Evolutionary conservation across 495 filamentous ascomycete genomes (phyloP), one percentile per base, ranked within the genome.

Genomic region (Collariella sp.): DNA sequence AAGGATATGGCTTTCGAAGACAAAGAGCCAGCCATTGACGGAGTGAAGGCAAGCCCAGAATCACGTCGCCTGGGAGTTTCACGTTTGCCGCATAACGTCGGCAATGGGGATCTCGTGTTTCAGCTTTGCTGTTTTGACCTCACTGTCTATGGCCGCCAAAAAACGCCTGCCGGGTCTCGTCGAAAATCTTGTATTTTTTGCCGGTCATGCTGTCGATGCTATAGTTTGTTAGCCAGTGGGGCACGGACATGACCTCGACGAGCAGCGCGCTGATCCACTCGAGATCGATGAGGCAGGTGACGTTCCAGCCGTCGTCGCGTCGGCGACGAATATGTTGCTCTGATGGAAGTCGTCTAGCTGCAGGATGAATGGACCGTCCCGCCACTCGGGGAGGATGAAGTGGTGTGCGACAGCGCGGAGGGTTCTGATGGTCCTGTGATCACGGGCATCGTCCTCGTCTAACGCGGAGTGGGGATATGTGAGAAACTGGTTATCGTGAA

Each of bases 311-410:
- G 18, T 65, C 50, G 41, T 74, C 70, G n/a, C n/a, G n/a, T n/a
- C n/a, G n/a, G n/a, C n/a, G 38, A 72, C 67, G 33, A 72, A 64
- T n/a, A 72, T 66, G 36, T 72, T 74, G 39, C 62, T 59, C 7
- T 29, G 24, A 42, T 62, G 51, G 31, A 67, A 22, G 43, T 67
- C 62, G 51, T 55, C 60, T 15, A 59, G 56, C 24, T 63, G 50
- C 43, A 61, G 57, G 23, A 26, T 19, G 39, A 67, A 67, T 7
- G 60, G 58, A 5, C 60, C 57, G 48, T 39, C 9, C 7, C 62
- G 63, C 24, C 18, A 52, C 15, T 66, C 55, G 12, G 46, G 52
- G 13, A 29, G 15, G 15, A 64, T 42, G 22, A 62, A 69, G 3
- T 57, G 64, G 45, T 58, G 63, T 1, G 60, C 43, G 9, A 72